phyloP scores from a whole-genome alignment of 176 grass and related monocot species.

The Eremochloa ophiuroides region DNA sequence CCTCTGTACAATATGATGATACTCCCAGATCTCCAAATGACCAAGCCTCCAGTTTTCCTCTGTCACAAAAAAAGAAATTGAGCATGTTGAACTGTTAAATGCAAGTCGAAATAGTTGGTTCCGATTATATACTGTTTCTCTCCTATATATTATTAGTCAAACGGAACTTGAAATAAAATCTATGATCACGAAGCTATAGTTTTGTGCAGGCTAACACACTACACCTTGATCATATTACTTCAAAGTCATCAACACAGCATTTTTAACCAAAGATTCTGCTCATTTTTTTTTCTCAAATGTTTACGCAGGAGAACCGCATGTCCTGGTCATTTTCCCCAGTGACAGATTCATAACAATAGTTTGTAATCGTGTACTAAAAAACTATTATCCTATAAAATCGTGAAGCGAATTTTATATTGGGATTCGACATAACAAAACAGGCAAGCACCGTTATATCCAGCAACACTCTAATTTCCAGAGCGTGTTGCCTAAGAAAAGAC shows the following conservation, averaged over 20 bases:
- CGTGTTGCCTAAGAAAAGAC: neutral
- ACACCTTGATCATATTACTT: neutral
- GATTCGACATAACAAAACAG: neutral
- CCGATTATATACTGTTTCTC: neutral
- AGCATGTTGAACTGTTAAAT: slow-evolving; percentile 4
- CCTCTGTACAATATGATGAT: slow-evolving; percentile 85
- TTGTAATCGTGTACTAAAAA: neutral
- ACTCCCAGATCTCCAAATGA: slow-evolving; percentile 95
- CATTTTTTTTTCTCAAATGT: neutral
- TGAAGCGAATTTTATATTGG: neutral
- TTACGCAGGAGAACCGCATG: neutral
- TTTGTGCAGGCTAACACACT: neutral
- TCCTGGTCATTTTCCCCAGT: neutral
- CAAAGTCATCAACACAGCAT: neutral
- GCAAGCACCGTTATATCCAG: neutral
- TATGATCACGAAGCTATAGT: neutral
- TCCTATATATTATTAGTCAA: neutral
- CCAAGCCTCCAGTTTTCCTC: slow-evolving; percentile 92
- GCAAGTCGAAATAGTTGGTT: neutral
- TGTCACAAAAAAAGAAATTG: slow-evolving; percentile 28
- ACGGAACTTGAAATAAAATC: slow-evolving; percentile 7
- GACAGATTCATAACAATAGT: neutral
- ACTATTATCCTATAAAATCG: neutral
- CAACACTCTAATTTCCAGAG: neutral
- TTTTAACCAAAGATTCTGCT: neutral